Percentiles rank a stretch among this genome's conserved stretches.
Conservation (phyloP, 306 rosid genomes). For the Dryas drummondii region DNA sequence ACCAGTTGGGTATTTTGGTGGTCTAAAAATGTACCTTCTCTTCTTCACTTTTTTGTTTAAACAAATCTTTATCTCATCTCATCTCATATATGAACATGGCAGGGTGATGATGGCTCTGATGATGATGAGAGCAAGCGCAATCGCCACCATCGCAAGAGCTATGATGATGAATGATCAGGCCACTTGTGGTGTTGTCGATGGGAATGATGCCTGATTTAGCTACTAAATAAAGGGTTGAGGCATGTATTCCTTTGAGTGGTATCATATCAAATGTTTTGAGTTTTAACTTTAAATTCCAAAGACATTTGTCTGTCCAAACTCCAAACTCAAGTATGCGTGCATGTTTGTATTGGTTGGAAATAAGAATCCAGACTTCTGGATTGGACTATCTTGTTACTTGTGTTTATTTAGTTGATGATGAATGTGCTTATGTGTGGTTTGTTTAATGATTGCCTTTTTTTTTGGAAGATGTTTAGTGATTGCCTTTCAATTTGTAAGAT, state of each 20-base stretch:
- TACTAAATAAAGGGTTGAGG: slow-evolving; percentile 57
- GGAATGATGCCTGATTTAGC: slow-evolving; percentile 43
- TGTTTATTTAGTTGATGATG: background rate
- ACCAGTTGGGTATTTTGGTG: background rate
- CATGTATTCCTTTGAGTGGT: slow-evolving; percentile 31
- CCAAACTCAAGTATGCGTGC: background rate
- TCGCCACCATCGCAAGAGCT: slow-evolving; percentile 57
- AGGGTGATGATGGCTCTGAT: slow-evolving; percentile 55
- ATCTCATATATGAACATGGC: slow-evolving; percentile 21
- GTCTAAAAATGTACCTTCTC: too few species aligned
- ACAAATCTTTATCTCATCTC: background rate
- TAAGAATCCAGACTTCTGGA: slow-evolving; percentile 26
- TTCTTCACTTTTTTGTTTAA: background rate
- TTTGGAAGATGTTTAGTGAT: too few species aligned
- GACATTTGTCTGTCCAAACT: background rate
- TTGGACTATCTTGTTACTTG: background rate
- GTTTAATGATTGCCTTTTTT: background rate
- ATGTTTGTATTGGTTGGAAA: slow-evolving; percentile 11
- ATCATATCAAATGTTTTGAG: slow-evolving; percentile 24
- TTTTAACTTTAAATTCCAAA: background rate
- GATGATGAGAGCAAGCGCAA: slow-evolving; percentile 57
- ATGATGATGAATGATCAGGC: slow-evolving; percentile 64
- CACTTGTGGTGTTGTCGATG: slow-evolving; percentile 15
- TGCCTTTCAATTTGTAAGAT: background rate
- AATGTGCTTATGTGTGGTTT: background rate